Evolutionary conservation across 305 asterid genomes (phyloP), one percentile per base, ranked within the genome.

Genomic region (Fraxinus nigra): DNA sequence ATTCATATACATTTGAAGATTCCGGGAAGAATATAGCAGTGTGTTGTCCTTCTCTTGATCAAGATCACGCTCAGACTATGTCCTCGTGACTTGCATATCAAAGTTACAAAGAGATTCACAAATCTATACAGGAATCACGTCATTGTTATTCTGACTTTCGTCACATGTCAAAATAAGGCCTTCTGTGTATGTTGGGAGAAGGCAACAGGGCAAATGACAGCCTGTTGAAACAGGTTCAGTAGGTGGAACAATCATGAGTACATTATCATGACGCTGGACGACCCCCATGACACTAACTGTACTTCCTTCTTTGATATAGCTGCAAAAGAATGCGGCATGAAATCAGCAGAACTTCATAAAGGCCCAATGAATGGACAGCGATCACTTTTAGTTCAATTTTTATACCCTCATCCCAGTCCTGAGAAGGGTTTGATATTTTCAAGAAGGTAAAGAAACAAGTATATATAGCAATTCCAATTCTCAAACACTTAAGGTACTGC

Each of bases 211-310:
- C 99, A 97, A 94, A 18, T 92, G 97, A 70, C 97, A 95, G 34
- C 99, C 97, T 1, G 97, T 92, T 43, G 98, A 91, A 79, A 92
- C 35, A 1, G 98, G 94, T 79, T 92, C 97, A 0, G 91, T 32
- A 1, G 99, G 97, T 24, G 99, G 97, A 79, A 95, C 97, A 10
- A 95, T 94, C 99, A 94, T 95, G 56, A 94, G 93, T 77, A 95
- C 92, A 4, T 90, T 93, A 6, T 95, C 99, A 24, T 92, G 95
- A 81, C 94, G 91, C n/a, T 87, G 86, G 24, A 95, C 92, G 46
- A 90, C 86, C 4, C 99, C 99, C 98, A 93, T 91, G 8, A 95
- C 89, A 78, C 96, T 91, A 63, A 91, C 97, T 0, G 96, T 93
- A 82, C 93, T 92, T 83, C 99, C 99, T 92, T 95, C 99, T 87